Evolutionary conservation across 1,284 basidiomycete species (phyloP), one percentile per base, ranked within the genome.

Genomic region (Apiotrichum gamsii): DNA sequence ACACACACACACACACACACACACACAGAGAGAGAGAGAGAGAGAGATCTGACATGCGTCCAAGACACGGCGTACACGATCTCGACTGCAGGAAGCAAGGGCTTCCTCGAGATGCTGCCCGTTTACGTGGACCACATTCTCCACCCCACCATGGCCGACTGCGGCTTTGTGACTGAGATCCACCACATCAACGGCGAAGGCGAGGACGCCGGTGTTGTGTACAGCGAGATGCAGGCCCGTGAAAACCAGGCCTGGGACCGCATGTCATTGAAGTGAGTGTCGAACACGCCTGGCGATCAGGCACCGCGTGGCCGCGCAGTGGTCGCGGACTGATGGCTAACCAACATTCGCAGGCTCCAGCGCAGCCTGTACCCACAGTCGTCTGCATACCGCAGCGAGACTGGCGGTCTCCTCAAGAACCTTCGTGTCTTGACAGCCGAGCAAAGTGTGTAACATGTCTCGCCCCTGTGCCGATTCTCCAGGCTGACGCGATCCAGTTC

Each of bases 81-180:
- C 54, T 87, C 88, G n/a, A 98, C 94, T 3, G 95, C 95, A 15
- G 95, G 95, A 50, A 84, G 86, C 51, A 88, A 95, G 64, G 95
- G 95, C 2, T 97, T 99, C 69, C 76, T 98, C 33, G 87, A 93
- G 61, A 81, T 98, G 52, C 77, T 98, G 18, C 94, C 94, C 58
- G 85, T 98, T 56, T 99, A 91, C 68, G 78, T 98, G 33, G 95
- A 99, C 72, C 95, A 99, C 69, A 89, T 98, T 55, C 80, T 99
- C 40, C 94, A 95, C 71, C 93, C 95, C 4, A 97, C 93, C 0
- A 82, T 98, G 52, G 93, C 90, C 8, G 80, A 90, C 54, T 82
- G 86, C 43, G 89, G 90, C 37, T 97, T 90, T 60, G 78, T 87
- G 13, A 98, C 95, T 11, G 94, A 98, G 76, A 87, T 93, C 15